phyloP scores from a whole-genome alignment of 768 basidiomycete genomes.

The Inosperma sp. region DNA sequence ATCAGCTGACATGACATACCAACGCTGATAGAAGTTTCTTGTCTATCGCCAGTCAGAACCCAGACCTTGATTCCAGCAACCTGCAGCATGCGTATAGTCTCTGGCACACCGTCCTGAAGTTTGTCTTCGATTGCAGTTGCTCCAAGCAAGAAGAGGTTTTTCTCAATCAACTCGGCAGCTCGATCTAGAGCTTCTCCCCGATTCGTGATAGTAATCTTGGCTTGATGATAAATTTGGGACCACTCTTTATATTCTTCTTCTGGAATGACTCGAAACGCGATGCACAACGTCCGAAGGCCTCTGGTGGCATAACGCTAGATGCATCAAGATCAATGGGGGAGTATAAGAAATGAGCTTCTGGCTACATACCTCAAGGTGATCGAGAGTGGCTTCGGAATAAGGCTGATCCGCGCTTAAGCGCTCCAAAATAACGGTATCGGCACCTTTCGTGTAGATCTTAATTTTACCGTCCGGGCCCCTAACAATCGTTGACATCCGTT shows the following conservation, averaged over 20 bases:
- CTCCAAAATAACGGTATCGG: conserved; percentile 96
- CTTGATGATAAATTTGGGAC: conserved; percentile 83
- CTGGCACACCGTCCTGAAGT: conserved; percentile 96
- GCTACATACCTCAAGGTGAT: conserved; percentile 82
- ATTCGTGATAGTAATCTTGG: conserved; percentile 92
- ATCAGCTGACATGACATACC: conserved; percentile 96
- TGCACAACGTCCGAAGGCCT: conserved; percentile 92
- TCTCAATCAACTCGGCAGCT: conserved; percentile 94
- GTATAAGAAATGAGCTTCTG: neutral
- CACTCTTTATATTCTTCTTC: conserved; percentile 89
- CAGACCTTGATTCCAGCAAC: conserved; percentile 99
- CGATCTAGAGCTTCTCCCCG: conserved; percentile 92
- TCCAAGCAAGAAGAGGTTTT: conserved; percentile 89
- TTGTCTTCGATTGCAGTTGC: conserved; percentile 99
- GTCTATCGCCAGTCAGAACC: conserved; percentile 96
- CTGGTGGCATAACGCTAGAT: conserved; percentile 99
- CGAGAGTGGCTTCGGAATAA: conserved; percentile 79
- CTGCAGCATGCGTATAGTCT: conserved; percentile 95
- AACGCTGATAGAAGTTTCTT: conserved; percentile 99
- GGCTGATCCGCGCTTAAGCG: conserved; percentile 81
- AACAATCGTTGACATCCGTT: conserved; percentile 96
- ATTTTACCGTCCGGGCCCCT: conserved; percentile 85
- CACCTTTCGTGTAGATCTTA: conserved; percentile 95
- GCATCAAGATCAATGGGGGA: neutral
- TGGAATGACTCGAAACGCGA: conserved; percentile 90